Percentiles rank a stretch among this genome's conserved stretches.
Evolutionary conservation across 768 basidiomycete species (phyloP).

Genomic region (Sporobolomyces pararoseus): DNA sequence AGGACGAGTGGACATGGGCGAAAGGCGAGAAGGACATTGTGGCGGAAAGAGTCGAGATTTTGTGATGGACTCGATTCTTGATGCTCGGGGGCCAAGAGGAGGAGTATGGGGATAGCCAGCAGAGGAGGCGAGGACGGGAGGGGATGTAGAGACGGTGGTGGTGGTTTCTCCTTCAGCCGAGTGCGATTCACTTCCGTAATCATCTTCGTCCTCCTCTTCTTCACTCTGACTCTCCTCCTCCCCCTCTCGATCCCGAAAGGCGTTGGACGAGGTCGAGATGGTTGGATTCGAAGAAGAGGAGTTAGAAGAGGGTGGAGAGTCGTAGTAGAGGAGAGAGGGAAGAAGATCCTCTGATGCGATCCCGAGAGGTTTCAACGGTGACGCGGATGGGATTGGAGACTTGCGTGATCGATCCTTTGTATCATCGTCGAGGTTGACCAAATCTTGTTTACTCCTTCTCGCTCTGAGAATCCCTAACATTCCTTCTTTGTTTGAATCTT

Average conservation of each 20-base stretch:
- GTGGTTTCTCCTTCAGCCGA: not conserved
- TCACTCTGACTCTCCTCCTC: not conserved
- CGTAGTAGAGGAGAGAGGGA: not conserved
- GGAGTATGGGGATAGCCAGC: not conserved
- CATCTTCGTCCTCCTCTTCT: not conserved
- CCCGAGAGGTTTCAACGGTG: not conserved
- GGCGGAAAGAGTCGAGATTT: too few relatives aligned
- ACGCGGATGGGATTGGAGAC: too few relatives aligned
- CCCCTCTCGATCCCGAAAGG: not conserved
- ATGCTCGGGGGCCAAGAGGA: too few relatives aligned
- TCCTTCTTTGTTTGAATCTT: too few relatives aligned
- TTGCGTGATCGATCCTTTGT: too few relatives aligned
- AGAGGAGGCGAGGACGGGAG: not conserved
- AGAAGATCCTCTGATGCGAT: not conserved
- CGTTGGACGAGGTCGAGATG: not conserved
- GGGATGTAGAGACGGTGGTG: not conserved
- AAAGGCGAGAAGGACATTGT: too few relatives aligned
- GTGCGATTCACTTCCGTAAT: not conserved
- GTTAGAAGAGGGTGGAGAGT: not conserved
- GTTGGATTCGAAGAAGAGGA: not conserved
- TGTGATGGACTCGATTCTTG: too few relatives aligned
- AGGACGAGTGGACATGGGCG: too few relatives aligned
- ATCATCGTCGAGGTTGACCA: too few relatives aligned
- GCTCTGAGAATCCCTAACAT: too few relatives aligned
- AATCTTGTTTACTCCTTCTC: too few relatives aligned